Evolutionary conservation across 805 yeast genomes (phyloP), one percentile per base, ranked within the genome.

Genomic region (Lachancea lanzarotensis): DNA sequence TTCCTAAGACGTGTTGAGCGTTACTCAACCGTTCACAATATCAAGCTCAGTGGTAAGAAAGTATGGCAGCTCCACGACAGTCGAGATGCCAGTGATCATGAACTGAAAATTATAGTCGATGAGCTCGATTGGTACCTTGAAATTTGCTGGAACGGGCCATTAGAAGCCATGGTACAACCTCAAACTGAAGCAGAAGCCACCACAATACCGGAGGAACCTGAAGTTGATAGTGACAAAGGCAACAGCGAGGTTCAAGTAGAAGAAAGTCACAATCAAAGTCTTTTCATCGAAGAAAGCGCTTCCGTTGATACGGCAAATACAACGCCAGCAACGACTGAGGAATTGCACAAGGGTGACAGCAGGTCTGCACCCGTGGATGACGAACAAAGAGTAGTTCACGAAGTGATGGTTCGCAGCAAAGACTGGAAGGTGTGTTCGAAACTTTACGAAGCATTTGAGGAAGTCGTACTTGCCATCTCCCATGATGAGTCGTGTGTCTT

Each of bases 351-450:
- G 26, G 27, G 20, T 9, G 26, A 35, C n/a, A 26, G 27, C 19
- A 15, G 22, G 6, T 12, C 34, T 9, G 36, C 15, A 13, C 19
- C 31, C 11, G 12, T 33, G 9, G 57, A 57, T 12, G 59, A 56
- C 32, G 45, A 45, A 38, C 57, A 48, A 12, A 50, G 40, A 37
- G 47, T 52, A 2, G 41, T 42, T 5, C 55, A 69, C 45, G 77
- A 71, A 33, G 72, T 83, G 2, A 64, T 71, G 22, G 75, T 84
- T 25, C 72, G 71, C 52, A 64, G 78, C 19, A 75, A 69, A 53
- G 87, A 83, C 58, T 84, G 91, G 91, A 79, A 72, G 53, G 65
- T 78, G 48, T 84, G 86, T 1, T 69, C 80, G 4, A 75, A 69
- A 55, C 69, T 84, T 31, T 78, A 82, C 40, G 79, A 78, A 25